Conservation (phyloP, 2,329 filamentous ascomycete species). For the Penicillium sp. region DNA sequence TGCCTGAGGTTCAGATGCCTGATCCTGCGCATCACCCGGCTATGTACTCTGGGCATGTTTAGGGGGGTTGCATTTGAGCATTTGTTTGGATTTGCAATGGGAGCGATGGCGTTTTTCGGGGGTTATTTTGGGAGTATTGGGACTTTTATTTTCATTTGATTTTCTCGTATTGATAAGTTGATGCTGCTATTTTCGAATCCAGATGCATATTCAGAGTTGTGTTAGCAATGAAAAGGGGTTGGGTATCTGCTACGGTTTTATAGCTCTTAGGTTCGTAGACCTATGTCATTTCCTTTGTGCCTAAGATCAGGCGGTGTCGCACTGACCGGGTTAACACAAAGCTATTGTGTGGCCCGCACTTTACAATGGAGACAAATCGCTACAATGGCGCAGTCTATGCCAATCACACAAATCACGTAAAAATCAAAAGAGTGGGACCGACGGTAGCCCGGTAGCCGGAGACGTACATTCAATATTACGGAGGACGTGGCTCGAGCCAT, state of each 20-base stretch:
- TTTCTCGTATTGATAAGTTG: not conserved
- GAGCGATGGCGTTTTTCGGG: not conserved
- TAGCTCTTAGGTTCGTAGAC: no score
- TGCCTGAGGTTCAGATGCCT: slow-evolving; percentile 49
- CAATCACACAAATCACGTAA: not conserved
- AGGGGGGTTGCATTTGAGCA: not conserved
- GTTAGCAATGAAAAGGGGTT: no score
- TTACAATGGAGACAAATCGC: no score
- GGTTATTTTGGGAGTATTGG: not conserved
- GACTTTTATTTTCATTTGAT: not conserved
- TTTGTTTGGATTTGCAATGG: not conserved
- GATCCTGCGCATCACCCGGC: slow-evolving; percentile 59
- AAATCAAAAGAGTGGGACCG: not conserved
- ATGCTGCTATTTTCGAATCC: not conserved
- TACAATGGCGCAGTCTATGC: no score
- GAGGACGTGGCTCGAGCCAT: slow-evolving; percentile 69
- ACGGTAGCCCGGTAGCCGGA: slow-evolving; percentile 39
- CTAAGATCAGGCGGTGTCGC: not conserved
- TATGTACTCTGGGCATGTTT: slow-evolving; percentile 33
- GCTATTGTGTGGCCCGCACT: no score
- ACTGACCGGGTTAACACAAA: no score
- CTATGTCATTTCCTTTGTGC: no score
- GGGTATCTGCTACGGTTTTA: no score
- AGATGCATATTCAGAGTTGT: not conserved
- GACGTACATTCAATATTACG: slow-evolving; percentile 41